phyloP scores from a whole-genome alignment of 2,329 filamentous ascomycete genomes.

The Alternaria rosae region DNA sequence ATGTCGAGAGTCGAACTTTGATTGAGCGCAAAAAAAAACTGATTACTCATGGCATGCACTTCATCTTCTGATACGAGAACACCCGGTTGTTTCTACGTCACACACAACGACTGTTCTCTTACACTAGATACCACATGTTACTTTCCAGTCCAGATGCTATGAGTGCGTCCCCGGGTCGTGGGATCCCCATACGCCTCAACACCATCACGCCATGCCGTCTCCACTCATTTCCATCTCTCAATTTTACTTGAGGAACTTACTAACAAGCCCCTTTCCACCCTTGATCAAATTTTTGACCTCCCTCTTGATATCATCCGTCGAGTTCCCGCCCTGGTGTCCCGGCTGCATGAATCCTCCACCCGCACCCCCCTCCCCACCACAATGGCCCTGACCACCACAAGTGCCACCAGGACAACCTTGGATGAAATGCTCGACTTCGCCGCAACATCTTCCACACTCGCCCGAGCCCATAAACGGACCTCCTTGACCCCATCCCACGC shows the following conservation, averaged over 20 bases:
- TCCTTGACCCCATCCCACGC: constrained; percentile 47
- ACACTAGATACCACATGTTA: neutral
- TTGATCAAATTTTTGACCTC: constrained; percentile 34
- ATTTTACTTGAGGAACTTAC: constrained; percentile 38
- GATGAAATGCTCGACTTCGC: constrained; percentile 42
- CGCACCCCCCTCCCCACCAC: constrained; percentile 26
- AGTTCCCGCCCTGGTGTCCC: constrained; percentile 22
- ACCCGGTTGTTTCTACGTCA: neutral
- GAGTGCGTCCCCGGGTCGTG: neutral
- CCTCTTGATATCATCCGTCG: constrained; percentile 18
- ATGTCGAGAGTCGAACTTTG: neutral
- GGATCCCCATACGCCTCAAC: neutral
- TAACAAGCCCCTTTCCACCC: constrained; percentile 33
- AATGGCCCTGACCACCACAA: constrained; percentile 36
- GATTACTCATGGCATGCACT: neutral
- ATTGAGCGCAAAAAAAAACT: neutral
- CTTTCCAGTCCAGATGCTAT: neutral
- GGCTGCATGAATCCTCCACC: constrained; percentile 23
- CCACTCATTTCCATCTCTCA: neutral
- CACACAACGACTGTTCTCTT: neutral
- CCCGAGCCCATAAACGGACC: constrained; percentile 54
- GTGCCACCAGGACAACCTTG: constrained; percentile 37
- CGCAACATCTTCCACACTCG: constrained; percentile 48
- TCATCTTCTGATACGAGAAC: neutral
- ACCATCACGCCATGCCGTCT: neutral